These are phyloP conservation scores for Mariannaea sp. DNA, from an alignment of 2,329 filamentous ascomycete species.

Conservation along the genomic window DNA sequence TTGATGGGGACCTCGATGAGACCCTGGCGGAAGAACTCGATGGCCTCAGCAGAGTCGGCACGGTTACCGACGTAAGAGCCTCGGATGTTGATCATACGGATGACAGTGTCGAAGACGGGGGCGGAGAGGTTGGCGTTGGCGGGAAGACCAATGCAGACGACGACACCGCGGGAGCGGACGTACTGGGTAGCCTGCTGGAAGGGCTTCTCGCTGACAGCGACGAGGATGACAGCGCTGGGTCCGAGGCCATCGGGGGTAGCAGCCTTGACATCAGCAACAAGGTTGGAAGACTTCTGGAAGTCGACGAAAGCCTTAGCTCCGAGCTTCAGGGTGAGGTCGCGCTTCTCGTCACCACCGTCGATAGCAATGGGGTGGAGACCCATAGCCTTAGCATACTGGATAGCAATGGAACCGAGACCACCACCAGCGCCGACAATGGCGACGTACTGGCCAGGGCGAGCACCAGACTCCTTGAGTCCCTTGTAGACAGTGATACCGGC, in stretches of 20 bases:
- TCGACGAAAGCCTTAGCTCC: conserved; percentile 79
- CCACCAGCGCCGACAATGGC: conserved; percentile 88
- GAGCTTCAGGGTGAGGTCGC: conserved; percentile 68
- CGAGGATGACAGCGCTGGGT: conserved; percentile 83
- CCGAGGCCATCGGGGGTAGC: conserved; percentile 80
- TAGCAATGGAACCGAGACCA: conserved; percentile 76
- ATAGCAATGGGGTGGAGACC: conserved; percentile 80
- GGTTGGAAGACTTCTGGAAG: conserved; percentile 74
- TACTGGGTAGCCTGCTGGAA: conserved; percentile 95
- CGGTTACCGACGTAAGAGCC: conserved; percentile 94
- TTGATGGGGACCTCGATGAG: conserved; percentile 89
- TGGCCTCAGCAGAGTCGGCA: conserved; percentile 82
- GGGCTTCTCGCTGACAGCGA: conserved; percentile 86
- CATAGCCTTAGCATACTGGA: conserved; percentile 93
- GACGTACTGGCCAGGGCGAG: conserved; percentile 74
- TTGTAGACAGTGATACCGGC: conserved; percentile 90
- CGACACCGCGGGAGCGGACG: conserved; percentile 78
- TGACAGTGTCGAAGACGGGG: conserved; percentile 86
- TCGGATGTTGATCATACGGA: conserved; percentile 90
- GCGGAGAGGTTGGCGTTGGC: conserved; percentile 79
- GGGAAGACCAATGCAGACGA: conserved; percentile 89
- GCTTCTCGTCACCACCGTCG: conserved; percentile 83
- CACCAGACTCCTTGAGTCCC: conserved; percentile 83
- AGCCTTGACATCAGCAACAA: conserved; percentile 83
- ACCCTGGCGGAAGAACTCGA: conserved; percentile 86